phyloP scores from a whole-genome alignment of 495 filamentous ascomycete species.

The Platismatia glauca region DNA sequence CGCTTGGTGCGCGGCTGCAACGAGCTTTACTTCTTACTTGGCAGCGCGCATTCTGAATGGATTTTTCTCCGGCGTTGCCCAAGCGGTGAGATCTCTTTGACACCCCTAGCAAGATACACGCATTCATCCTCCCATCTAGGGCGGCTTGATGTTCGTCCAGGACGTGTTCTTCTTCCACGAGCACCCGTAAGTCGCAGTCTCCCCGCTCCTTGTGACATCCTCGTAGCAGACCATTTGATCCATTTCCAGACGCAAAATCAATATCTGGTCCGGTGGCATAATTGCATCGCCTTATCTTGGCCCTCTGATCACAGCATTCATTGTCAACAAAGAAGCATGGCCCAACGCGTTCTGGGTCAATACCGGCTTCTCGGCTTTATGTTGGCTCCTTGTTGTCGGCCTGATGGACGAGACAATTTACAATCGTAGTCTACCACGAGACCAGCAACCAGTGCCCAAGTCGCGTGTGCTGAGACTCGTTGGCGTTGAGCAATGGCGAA shows the following conservation, averaged over 20 bases:
- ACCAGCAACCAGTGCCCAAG: slow-evolving; percentile 36
- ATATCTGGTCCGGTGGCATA: slow-evolving; percentile 47
- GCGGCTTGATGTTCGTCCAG: slow-evolving; percentile 55
- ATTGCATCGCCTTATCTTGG: slow-evolving; percentile 53
- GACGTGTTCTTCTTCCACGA: slow-evolving; percentile 62
- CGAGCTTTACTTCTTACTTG: slow-evolving; percentile 46
- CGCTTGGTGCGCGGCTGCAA: slow-evolving; percentile 46
- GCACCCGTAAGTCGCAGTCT: slow-evolving; percentile 26
- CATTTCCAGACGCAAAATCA: slow-evolving; percentile 46
- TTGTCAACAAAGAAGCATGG: slow-evolving; percentile 43
- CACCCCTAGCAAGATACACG: neutral
- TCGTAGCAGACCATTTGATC: neutral
- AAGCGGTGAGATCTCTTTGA: slow-evolving; percentile 28
- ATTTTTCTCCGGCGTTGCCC: slow-evolving; percentile 51
- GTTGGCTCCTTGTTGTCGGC: slow-evolving; percentile 38
- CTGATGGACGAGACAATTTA: slow-evolving; percentile 56
- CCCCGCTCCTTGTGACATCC: neutral
- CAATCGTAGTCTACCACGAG: slow-evolving; percentile 40
- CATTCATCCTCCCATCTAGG: slow-evolving; percentile 22
- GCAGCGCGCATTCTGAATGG: slow-evolving; percentile 53
- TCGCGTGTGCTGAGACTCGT: slow-evolving; percentile 35
- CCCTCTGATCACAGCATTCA: slow-evolving; percentile 52
- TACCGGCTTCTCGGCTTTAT: slow-evolving; percentile 40
- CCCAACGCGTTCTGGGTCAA: slow-evolving; percentile 45
- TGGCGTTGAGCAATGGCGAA: slow-evolving; percentile 40